These are phyloP conservation scores for Zopfia rhizophila DNA, from an alignment of 2,329 filamentous ascomycete genomes.

Conservation along the genomic window DNA sequence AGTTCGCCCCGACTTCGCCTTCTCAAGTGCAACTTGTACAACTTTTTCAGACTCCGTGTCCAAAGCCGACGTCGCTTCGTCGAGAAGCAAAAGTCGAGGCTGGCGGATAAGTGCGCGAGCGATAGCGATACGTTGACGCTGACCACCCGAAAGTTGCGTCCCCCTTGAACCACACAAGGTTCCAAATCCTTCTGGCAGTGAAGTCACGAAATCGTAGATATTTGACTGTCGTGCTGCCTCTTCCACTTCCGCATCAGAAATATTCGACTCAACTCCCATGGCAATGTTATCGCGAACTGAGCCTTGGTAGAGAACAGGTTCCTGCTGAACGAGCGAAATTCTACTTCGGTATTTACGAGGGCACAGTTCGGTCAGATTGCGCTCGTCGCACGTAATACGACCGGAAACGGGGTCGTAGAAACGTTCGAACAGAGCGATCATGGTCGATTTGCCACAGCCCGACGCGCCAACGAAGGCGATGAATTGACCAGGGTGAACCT, in stretches of 20 bases:
- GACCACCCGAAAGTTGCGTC: conserved; percentile 71
- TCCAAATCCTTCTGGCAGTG: conserved; percentile 64
- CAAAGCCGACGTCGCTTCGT: conserved; percentile 49
- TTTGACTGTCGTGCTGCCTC: conserved; percentile 76
- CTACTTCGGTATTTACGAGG: conserved; percentile 85
- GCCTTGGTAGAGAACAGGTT: conserved; percentile 94
- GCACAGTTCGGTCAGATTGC: conserved; percentile 78
- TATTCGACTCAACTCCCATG: conserved; percentile 70
- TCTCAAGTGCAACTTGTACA: conserved; percentile 82
- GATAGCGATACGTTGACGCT: conserved; percentile 95
- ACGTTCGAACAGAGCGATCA: conserved; percentile 88
- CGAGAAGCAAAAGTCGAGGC: conserved; percentile 76
- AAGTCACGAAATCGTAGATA: conserved; percentile 46
- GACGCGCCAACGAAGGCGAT: conserved; percentile 90
- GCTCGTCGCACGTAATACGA: conserved; percentile 80
- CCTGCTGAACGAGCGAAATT: conserved; percentile 90
- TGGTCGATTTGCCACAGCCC: conserved; percentile 94
- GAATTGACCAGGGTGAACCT: conserved; percentile 79
- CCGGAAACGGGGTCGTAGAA: conserved; percentile 92
- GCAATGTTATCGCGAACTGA: conserved; percentile 91
- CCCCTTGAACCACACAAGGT: conserved; percentile 46
- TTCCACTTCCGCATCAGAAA: conserved; percentile 77
- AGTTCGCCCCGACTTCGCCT: conserved; percentile 84
- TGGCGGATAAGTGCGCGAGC: conserved; percentile 90
- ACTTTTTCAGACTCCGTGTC: conserved; percentile 70